Conservation (phyloP, 306 rosid species). For the Glycyrrhiza uralensis region DNA sequence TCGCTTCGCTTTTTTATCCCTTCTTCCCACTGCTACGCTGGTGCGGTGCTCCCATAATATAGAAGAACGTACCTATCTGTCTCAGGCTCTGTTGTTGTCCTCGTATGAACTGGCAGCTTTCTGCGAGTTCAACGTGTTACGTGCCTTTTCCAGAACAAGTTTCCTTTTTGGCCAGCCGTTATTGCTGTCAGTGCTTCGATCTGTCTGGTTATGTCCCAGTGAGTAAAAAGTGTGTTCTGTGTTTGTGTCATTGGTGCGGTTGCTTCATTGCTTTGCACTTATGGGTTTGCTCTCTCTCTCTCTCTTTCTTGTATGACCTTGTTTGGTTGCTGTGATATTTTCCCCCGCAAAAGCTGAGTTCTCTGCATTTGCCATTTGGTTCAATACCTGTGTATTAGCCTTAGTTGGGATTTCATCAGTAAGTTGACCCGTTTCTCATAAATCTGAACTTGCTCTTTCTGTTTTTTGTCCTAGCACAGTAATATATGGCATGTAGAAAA, state of each 20-base stretch:
- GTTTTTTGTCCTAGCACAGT: background rate
- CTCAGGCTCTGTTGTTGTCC: background rate
- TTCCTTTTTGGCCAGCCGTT: background rate
- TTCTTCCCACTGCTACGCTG: background rate
- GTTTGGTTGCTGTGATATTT: background rate
- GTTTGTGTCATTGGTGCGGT: background rate
- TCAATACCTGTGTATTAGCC: background rate
- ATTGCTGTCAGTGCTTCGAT: background rate
- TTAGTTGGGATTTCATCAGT: background rate
- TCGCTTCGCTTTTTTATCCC: slow-evolving; percentile 6
- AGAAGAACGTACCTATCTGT: slow-evolving; percentile 17
- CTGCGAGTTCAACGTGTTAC: slow-evolving; percentile 3
- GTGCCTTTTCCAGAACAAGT: background rate
- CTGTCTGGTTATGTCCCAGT: background rate
- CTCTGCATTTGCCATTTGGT: no score
- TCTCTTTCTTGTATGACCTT: background rate
- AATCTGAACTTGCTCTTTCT: slow-evolving; percentile 1
- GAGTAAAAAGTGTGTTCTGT: slow-evolving; percentile 1
- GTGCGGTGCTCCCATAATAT: background rate
- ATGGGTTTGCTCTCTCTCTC: background rate
- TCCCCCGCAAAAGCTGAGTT: no score
- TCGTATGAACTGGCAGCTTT: slow-evolving; percentile 28
- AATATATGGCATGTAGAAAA: background rate
- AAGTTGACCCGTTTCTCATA: slow-evolving; percentile 3
- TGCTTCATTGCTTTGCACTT: background rate